Conservation (phyloP, 2,329 filamentous ascomycete species). For the Aphanocladium album region DNA sequence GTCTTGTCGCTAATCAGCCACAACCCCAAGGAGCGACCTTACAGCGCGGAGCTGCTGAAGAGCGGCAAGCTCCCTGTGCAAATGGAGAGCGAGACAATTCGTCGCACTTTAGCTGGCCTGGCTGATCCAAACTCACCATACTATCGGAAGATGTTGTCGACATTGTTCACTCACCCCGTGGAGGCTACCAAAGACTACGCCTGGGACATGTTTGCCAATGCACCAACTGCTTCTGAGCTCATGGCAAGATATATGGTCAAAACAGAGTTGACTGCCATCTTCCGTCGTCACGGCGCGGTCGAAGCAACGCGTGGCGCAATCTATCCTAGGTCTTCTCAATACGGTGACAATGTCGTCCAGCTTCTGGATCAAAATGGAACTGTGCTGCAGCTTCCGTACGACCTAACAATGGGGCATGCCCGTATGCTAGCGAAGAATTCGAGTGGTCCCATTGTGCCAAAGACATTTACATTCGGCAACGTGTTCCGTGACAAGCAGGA, state of each 20-base stretch:
- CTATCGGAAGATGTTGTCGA: conserved; percentile 83
- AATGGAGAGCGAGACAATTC: conserved; percentile 87
- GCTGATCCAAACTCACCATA: conserved; percentile 81
- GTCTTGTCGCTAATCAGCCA: conserved; percentile 77
- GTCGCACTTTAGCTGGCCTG: conserved; percentile 73
- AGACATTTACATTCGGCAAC: conserved; percentile 80
- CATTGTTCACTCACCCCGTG: conserved; percentile 70
- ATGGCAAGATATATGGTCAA: conserved; percentile 70
- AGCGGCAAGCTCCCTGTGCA: conserved; percentile 85
- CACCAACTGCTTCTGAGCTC: conserved; percentile 53
- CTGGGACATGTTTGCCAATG: conserved; percentile 64
- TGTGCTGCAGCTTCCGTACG: conserved; percentile 90
- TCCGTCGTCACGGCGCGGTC: conserved; percentile 83
- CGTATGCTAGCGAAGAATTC: conserved; percentile 71
- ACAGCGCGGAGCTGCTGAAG: conserved; percentile 73
- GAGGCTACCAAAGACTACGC: conserved; percentile 77
- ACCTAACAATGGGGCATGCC: conserved; percentile 85
- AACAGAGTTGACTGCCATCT: conserved; percentile 69
- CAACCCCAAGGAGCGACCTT: conserved; percentile 75
- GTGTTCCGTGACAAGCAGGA: conserved; percentile 77
- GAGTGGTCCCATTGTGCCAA: conserved; percentile 57
- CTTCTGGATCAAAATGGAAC: conserved; percentile 79
- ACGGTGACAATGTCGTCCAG: conserved; percentile 67
- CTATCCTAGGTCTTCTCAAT: conserved; percentile 78
- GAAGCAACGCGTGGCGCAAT: conserved; percentile 70